Evolutionary conservation across 2,329 filamentous ascomycete species (phyloP).

Genomic region (Phaeosphaeriaceae sp.): DNA sequence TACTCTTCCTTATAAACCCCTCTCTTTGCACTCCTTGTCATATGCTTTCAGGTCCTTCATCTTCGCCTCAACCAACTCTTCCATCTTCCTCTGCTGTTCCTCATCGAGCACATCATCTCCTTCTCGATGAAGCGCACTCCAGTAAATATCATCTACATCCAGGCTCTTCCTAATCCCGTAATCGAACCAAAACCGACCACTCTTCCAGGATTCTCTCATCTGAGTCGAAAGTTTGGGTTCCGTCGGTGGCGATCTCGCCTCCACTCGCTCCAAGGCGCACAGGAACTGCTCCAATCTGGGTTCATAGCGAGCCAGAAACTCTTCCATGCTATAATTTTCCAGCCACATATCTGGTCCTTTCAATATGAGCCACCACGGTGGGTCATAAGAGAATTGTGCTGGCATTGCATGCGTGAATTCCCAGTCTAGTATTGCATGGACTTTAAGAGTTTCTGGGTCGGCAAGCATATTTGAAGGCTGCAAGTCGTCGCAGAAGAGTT

Average conservation of each 20-base stretch:
- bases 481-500: conserved; percentile 51
- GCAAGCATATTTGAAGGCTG: conserved; percentile 49
- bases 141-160: conserved; percentile 45
- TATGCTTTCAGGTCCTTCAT: conserved; percentile 19
- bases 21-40: conserved; percentile 11
- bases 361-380: conserved; percentile 51
- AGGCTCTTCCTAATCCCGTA: conserved; percentile 47
- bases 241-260: conserved; percentile 8
- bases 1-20: neutral
- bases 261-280: conserved; percentile 34
- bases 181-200: conserved; percentile 48
- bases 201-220: conserved; percentile 47
- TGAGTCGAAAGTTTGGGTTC: conserved; percentile 27
- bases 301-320: conserved; percentile 33
- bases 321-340: conserved; percentile 15
- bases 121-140: conserved; percentile 22
- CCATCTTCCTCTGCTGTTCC: conserved; percentile 2
- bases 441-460: conserved; percentile 42
- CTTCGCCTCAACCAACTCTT: conserved; percentile 11
- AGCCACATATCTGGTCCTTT: conserved; percentile 21
- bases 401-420: conserved; percentile 54
- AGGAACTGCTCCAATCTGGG: conserved; percentile 48
- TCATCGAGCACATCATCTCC: conserved; percentile 15
- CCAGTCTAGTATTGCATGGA: conserved; percentile 49
- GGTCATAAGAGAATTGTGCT: conserved; percentile 46